phyloP scores from a whole-genome alignment of 768 basidiomycete species.

The Naganishia friedmannii region DNA sequence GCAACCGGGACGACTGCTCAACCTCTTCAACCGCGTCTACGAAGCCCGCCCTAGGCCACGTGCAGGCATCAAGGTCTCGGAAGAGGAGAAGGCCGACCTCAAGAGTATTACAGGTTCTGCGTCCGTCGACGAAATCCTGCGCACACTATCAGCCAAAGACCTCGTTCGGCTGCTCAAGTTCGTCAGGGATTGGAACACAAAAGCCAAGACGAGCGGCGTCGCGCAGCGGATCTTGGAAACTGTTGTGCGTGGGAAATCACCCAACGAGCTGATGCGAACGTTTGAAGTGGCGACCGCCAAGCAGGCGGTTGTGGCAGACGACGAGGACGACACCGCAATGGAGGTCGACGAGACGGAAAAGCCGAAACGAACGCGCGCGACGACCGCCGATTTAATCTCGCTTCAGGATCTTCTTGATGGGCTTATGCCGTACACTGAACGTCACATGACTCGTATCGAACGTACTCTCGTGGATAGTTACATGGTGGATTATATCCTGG shows the following conservation, averaged over 20 bases:
- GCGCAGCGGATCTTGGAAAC: conserved; percentile 82
- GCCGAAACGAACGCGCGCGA: conserved; percentile 11
- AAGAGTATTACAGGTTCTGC: conserved; percentile 64
- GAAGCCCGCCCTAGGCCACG: conserved; percentile 31
- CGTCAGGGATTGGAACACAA: conserved; percentile 91
- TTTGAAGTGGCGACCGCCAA: conserved; percentile 54
- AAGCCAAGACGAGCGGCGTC: conserved; percentile 75
- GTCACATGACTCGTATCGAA: conserved; percentile 82
- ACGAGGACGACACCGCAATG: conserved; percentile 27
- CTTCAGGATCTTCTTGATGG: conserved; percentile 71
- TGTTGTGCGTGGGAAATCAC: conserved; percentile 69
- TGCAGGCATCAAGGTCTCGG: conserved; percentile 19
- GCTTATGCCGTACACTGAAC: conserved; percentile 88
- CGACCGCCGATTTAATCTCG: conserved; percentile 25
- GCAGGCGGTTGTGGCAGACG: conserved; percentile 19
- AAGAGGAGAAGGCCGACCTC: conserved; percentile 31
- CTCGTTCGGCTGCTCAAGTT: conserved; percentile 77
- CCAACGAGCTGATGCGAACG: conserved; percentile 69
- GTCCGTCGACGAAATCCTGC: conserved; percentile 78
- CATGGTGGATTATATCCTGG: conserved; percentile 71
- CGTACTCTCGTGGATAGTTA: conserved; percentile 90
- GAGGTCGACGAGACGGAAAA: conserved; percentile 15
- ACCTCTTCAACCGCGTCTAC: conserved; percentile 69
- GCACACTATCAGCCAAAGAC: conserved; percentile 67
- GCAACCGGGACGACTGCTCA: conserved; percentile 75